Percentiles rank a stretch among this genome's conserved stretches.
Evolutionary conservation across 2,329 filamentous ascomycete genomes (phyloP).

Genomic region (Sphaerulina musiva): DNA sequence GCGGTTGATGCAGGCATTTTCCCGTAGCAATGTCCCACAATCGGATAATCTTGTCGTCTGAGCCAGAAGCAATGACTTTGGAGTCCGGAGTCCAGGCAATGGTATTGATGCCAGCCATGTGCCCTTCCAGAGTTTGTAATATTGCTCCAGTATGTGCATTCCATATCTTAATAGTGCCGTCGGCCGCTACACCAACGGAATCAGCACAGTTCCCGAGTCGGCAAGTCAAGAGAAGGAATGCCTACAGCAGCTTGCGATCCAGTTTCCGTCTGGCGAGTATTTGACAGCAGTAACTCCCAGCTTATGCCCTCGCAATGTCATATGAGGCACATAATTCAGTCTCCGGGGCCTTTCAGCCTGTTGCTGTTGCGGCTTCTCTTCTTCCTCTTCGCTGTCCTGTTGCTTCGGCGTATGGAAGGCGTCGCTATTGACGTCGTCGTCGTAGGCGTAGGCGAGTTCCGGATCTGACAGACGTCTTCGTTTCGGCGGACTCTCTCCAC

Average conservation of each 20-base stretch:
- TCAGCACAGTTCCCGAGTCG: not conserved
- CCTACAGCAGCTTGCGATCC: constrained; percentile 77
- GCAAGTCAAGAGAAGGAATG: not conserved
- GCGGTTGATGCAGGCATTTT: constrained; percentile 52
- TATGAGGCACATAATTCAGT: constrained; percentile 62
- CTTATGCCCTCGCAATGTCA: constrained; percentile 70
- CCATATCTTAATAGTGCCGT: constrained; percentile 90
- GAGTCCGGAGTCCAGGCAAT: constrained; percentile 93
- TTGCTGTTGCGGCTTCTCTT: constrained; percentile 21
- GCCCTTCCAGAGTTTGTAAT: constrained; percentile 83
- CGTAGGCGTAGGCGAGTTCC: constrained; percentile 30
- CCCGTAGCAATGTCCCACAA: constrained; percentile 70
- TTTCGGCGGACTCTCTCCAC: constrained; percentile 27
- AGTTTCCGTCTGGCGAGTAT: constrained; percentile 83
- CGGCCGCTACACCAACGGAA: constrained; percentile 52
- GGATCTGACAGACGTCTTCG: constrained; percentile 23
- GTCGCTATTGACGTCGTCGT: constrained; percentile 28
- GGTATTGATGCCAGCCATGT: constrained; percentile 86
- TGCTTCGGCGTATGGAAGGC: constrained; percentile 24
- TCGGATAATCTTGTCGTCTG: constrained; percentile 92
- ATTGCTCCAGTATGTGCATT: constrained; percentile 68
- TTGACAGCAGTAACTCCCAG: constrained; percentile 76
- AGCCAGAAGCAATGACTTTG: constrained; percentile 78
- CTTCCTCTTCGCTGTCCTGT: constrained; percentile 24
- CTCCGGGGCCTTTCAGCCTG: constrained; percentile 43